These are phyloP conservation scores for Entonaema liquescens DNA, from an alignment of 495 filamentous ascomycete genomes.

Conservation along the genomic window DNA sequence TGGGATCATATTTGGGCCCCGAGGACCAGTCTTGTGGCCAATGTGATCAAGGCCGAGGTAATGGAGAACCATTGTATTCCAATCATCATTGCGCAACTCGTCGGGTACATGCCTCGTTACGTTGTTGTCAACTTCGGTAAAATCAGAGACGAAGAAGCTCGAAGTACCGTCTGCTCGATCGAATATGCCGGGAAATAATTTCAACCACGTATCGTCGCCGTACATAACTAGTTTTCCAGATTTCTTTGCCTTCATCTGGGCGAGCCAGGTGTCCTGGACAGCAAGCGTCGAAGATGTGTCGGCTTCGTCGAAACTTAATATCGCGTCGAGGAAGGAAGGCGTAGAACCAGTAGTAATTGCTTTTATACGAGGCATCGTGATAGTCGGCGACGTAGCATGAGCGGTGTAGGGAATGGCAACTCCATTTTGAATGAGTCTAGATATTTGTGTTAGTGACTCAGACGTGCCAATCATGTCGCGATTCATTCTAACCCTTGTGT, in stretches of 20 bases:
- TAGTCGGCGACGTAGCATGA: constrained; percentile 93
- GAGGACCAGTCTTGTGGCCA: constrained; percentile 93
- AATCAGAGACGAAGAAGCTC: constrained; percentile 99
- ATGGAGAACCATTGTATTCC: constrained; percentile 93
- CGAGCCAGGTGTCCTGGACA: constrained; percentile 92
- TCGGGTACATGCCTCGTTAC: constrained; percentile 87
- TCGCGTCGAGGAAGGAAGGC: constrained; percentile 95
- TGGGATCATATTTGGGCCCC: constrained; percentile 86
- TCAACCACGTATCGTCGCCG: constrained; percentile 98
- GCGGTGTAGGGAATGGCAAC: constrained; percentile 92
- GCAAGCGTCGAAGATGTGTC: constrained; percentile 88
- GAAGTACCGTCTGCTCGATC: constrained; percentile 87
- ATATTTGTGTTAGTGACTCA: constrained; percentile 31
- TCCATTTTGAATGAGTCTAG: constrained; percentile 83
- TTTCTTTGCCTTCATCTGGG: constrained; percentile 81
- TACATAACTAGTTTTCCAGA: constrained; percentile 87
- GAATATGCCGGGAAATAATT: constrained; percentile 91
- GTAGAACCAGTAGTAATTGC: constrained; percentile 97
- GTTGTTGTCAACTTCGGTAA: constrained; percentile 96
- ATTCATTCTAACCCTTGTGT: constrained; percentile 77
- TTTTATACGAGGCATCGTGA: constrained; percentile 98
- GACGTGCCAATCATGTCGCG: background rate
- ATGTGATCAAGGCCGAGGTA: constrained; percentile 98
- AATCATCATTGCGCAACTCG: constrained; percentile 80
- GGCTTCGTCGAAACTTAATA: constrained; percentile 94